These are phyloP conservation scores for Craspedostauros australis DNA, from an alignment of 108 stramenopile species.

Conservation along the genomic window DNA sequence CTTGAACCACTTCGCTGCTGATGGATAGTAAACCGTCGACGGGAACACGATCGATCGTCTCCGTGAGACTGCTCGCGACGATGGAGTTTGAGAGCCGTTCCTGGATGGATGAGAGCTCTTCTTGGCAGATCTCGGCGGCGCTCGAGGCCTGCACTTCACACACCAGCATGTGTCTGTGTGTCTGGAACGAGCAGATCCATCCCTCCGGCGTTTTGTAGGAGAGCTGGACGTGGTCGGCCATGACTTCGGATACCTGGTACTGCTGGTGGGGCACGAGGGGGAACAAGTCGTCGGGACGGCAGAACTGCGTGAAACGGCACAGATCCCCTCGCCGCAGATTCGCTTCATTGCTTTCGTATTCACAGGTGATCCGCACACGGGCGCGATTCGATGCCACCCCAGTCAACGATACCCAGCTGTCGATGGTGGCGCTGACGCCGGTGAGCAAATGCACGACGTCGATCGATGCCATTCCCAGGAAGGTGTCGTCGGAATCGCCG, in stretches of 20 bases:
- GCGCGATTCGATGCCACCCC: conserved; percentile 16
- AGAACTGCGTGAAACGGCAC: conserved; percentile 62
- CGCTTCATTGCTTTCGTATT: conserved; percentile 71
- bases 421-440: conserved; percentile 52
- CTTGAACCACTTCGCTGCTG: conserved; percentile 39
- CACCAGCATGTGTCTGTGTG: conserved; percentile 59
- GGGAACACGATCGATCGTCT: conserved; percentile 49
- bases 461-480: conserved; percentile 61
- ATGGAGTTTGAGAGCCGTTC: conserved; percentile 65
- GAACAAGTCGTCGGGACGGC: conserved; percentile 54
- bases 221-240: conserved; percentile 57
- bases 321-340: conserved; percentile 59
- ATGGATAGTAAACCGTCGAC: conserved; percentile 69
- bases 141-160: conserved; percentile 56
- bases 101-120: conserved; percentile 47
- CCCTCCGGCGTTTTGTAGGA: conserved; percentile 60
- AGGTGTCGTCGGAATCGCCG: conserved; percentile 47
- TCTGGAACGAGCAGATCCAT: conserved; percentile 64
- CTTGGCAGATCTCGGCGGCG: conserved; percentile 50
- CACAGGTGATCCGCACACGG: conserved; percentile 60
- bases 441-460: conserved; percentile 63
- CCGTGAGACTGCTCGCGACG: conserved; percentile 37
- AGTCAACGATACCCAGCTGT: conserved; percentile 53
- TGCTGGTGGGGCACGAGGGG: conserved; percentile 40
- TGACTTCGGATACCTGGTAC: conserved; percentile 43